Evolutionary conservation across 1,139 yeast genomes (phyloP), one percentile per base, ranked within the genome.

Genomic region (Suhomyces kunorum): DNA sequence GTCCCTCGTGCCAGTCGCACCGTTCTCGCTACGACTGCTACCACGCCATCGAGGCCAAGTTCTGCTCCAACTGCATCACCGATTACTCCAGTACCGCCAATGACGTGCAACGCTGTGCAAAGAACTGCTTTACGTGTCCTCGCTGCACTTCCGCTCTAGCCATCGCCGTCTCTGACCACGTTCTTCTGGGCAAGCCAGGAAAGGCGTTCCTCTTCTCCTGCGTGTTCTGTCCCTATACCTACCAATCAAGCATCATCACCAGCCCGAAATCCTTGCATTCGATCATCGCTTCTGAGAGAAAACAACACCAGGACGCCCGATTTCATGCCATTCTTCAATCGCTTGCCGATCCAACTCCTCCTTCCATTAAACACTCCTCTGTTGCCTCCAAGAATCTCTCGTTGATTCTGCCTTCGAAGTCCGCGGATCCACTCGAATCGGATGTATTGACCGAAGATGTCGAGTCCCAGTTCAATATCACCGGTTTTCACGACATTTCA

Each of bases 121-220:
- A 61, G 40, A 71, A 66, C 46, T 71, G 77, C 47, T 70, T 70
- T 44, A 56, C 51, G 16, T 71, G 77, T 44, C 76, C 76, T 1
- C 31, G 44, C 9, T 71, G 76, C 48, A 38, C 48, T 3, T 49
- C 69, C 0, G 53, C 59, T 32, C 45, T 70, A 5, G 36, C 54
- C 1, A 59, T 70, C 4, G 45, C 56, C 4, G 56, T 66, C 9
- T 42, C 49, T 5, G 64, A 66, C 46, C 53, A 46, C 14, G 34
- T 36, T 11, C 34, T 40, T 2, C 50, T 53, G 19, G 61, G 54
- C 2, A 39, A 40, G 7, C 42, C 46, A 14, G 74, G 73, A 1
- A 71, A 71, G 47, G 45, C 56, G 28, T 70, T 71, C 49, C 44
- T 39, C 28, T 70, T 71, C 42, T 44, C 42, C 9, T 71, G 77